Percentiles rank a stretch among this genome's conserved stretches.
Evolutionary conservation across 2,329 filamentous ascomycete genomes (phyloP).

Genomic region (Aureobasidium pullulans): DNA sequence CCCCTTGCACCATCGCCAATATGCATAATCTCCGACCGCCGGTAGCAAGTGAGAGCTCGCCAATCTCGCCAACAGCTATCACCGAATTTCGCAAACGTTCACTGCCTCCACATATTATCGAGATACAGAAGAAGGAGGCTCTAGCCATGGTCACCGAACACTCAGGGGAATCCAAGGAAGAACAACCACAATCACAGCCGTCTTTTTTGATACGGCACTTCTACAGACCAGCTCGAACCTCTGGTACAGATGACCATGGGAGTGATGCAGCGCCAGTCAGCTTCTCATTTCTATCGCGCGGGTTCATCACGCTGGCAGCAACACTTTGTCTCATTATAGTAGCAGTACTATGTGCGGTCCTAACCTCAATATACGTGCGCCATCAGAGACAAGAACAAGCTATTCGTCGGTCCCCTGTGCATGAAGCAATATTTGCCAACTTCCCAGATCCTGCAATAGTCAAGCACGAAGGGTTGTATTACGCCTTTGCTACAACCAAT

Average conservation of each 20-base stretch:
- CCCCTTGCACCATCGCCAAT: too few relatives aligned
- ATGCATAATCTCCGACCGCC: too few relatives aligned
- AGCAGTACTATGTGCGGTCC: constrained; percentile 20
- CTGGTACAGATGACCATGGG: constrained; percentile 7
- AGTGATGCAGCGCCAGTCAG: constrained; percentile 6
- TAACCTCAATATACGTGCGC: constrained; percentile 18
- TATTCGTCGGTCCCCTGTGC: background rate
- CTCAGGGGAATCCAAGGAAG: background rate
- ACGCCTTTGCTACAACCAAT: constrained; percentile 33
- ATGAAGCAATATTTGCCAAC: constrained; percentile 24
- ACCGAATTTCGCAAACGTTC: constrained; percentile 10
- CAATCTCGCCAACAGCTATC: background rate
- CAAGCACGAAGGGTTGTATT: constrained; percentile 28
- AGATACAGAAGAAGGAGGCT: constrained; percentile 3
- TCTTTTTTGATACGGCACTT: constrained; percentile 23
- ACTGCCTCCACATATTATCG: constrained; percentile 13
- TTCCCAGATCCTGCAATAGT: constrained; percentile 33
- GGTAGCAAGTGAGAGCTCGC: background rate
- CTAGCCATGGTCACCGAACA: constrained; percentile 7
- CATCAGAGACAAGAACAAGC: background rate
- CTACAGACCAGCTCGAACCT: constrained; percentile 13
- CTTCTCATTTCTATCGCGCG: constrained; percentile 24
- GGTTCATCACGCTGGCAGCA: constrained; percentile 16
- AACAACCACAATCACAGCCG: constrained; percentile 2
- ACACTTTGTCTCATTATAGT: constrained; percentile 19